phyloP scores from a whole-genome alignment of 768 basidiomycete species.

The Cubamyces lactineus region DNA sequence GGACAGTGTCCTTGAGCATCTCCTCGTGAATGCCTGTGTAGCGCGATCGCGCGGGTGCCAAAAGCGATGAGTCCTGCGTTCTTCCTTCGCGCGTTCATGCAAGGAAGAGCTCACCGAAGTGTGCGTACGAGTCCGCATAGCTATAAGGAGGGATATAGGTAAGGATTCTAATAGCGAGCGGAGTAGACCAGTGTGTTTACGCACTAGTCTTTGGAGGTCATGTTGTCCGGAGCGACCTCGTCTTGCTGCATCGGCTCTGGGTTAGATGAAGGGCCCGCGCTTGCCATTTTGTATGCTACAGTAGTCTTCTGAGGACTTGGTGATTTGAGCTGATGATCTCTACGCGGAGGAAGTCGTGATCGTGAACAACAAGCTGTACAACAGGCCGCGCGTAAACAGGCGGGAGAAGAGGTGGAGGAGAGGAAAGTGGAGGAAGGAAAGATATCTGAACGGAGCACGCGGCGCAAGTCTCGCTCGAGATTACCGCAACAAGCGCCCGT shows the following conservation, averaged over 20 bases:
- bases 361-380: constrained; percentile 1
- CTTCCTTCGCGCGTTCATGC: no score
- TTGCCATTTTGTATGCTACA: constrained; percentile 30
- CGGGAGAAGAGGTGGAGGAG: constrained; percentile 1
- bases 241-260: constrained; percentile 31
- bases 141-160: constrained; percentile 44
- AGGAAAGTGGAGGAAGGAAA: constrained; percentile 2
- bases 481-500: constrained; percentile 15
- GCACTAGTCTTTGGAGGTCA: constrained; percentile 92
- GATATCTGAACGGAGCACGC: constrained; percentile 1
- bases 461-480: constrained; percentile 1
- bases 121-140: constrained; percentile 95
- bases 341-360: neutral
- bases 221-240: constrained; percentile 26
- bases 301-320: neutral
- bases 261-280: constrained; percentile 33
- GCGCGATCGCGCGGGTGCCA: neutral
- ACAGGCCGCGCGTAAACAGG: neutral
- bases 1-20: constrained; percentile 97
- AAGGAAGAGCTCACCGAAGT: constrained; percentile 64
- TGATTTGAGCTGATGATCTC: neutral
- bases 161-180: constrained; percentile 30
- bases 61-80: no score
- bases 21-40: constrained; percentile 92
- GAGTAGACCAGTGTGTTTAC: constrained; percentile 31